Evolutionary conservation across 2,329 filamentous ascomycete species (phyloP).

Genomic region (Pseudovirgaria hyperparasitica): DNA sequence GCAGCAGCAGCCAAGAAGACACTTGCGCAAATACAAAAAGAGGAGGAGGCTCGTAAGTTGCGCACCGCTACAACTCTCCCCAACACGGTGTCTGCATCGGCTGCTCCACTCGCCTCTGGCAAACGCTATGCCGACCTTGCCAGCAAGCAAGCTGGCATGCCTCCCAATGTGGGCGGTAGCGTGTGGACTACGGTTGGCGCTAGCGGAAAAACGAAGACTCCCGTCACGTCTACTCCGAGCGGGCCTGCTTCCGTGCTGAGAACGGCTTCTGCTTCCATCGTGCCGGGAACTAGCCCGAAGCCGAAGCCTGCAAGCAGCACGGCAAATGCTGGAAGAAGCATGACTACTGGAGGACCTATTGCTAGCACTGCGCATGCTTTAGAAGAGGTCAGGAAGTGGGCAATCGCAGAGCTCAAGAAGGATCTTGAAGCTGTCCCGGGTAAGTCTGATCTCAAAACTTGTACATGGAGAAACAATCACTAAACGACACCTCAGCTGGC

Average conservation of each 20-base stretch:
- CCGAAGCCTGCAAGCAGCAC: slow-evolving; percentile 41
- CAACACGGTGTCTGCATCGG: slow-evolving; percentile 29
- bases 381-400: slow-evolving; percentile 93
- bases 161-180: slow-evolving; percentile 31
- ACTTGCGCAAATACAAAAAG: slow-evolving; percentile 87
- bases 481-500: slow-evolving; percentile 45
- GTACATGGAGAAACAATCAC: slow-evolving; percentile 3
- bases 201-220: slow-evolving; percentile 77
- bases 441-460: too few relatives aligned
- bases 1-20: slow-evolving; percentile 60
- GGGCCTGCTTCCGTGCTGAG: slow-evolving; percentile 31
- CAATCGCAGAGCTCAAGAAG: slow-evolving; percentile 62
- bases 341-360: slow-evolving; percentile 29
- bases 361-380: slow-evolving; percentile 50
- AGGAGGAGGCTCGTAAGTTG: slow-evolving; percentile 84
- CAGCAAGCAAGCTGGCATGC: slow-evolving; percentile 51
- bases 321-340: slow-evolving; percentile 30
- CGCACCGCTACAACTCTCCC: slow-evolving; percentile 38
- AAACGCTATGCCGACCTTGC: slow-evolving; percentile 95
- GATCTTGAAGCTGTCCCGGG: slow-evolving; percentile 59
- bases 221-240: slow-evolving; percentile 44
- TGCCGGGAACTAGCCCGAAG: slow-evolving; percentile 29
- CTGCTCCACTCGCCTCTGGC: slow-evolving; percentile 36
- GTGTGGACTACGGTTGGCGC: slow-evolving; percentile 96
- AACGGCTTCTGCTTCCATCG: slow-evolving; percentile 32